These are phyloP conservation scores for Fusarium cyanostomum DNA, from an alignment of 2,329 filamentous ascomycete genomes.

Conservation along the genomic window DNA sequence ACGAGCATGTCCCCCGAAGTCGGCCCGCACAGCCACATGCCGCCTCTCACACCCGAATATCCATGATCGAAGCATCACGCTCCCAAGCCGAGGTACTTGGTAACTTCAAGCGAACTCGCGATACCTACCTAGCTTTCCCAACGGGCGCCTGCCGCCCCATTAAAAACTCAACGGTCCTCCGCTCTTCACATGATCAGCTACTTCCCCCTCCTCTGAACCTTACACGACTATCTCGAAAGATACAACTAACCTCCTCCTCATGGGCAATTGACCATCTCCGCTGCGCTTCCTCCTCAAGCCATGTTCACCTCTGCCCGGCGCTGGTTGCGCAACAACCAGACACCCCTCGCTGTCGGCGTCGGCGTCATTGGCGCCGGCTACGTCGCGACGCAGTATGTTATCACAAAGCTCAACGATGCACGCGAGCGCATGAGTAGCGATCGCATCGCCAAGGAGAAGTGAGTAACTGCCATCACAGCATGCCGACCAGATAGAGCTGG, in stretches of 20 bases:
- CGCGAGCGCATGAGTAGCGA: constrained; percentile 97
- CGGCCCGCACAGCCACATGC: not conserved
- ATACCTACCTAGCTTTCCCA: not conserved
- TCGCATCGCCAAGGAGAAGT: constrained; percentile 97
- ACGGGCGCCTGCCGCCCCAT: constrained; percentile 13
- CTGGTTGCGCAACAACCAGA: constrained; percentile 94
- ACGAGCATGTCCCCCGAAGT: not conserved
- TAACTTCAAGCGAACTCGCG: not conserved
- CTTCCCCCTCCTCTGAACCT: not conserved
- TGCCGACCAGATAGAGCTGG: not conserved
- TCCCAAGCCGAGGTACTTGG: constrained; percentile 9
- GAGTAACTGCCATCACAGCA: constrained; percentile 44
- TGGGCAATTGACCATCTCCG: constrained; percentile 29
- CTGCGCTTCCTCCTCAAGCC: constrained; percentile 29
- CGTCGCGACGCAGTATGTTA: constrained; percentile 89
- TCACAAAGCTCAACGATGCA: constrained; percentile 90
- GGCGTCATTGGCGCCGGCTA: constrained; percentile 92
- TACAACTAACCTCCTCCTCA: constrained; percentile 11
- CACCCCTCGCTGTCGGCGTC: constrained; percentile 85
- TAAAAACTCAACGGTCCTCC: constrained; percentile 11
- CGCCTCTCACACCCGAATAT: not conserved
- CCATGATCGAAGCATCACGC: constrained; percentile 7
- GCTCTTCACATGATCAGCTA: constrained; percentile 19
- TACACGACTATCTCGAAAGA: not conserved
- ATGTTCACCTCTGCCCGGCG: constrained; percentile 80